Base-by-base conservation (phyloP, 352 stramenopile genomes). In the Blastocystis sp. region DNA sequence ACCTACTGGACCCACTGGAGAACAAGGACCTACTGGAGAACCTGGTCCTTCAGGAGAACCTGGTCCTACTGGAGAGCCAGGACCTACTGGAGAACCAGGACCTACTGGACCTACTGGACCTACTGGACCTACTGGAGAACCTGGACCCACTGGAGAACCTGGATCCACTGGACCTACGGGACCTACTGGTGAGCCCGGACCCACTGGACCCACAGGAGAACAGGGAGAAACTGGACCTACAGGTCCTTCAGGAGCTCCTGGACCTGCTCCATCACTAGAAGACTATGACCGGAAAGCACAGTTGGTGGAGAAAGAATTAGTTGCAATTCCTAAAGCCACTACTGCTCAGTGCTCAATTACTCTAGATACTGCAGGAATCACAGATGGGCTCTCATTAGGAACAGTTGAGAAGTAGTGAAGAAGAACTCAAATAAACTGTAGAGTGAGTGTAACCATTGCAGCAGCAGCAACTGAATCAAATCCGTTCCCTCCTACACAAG, bases 181-280 rank as follows among this genome's bases (percentile, higher is more conserved):
- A 77, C 78, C 78, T 42, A 75, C 60, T 7, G 78, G 78, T 42
- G 78, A 89, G 11, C 42, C 56, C 3, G 78, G 78, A 75, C 19
- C 40, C 2, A 60, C 53, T 37, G 78, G 78, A 54, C 51, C 57
- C 19, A 33, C 51, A n/a, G 78, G 78, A 33, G 40, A 48, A 11
- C 9, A 22, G 0, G 78, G 78, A 59, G 22, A 24, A 15, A 22
- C 40, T 13, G 78, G 78, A 57, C 68, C 60, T 27, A 48, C 57
- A n/a, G 78, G 78, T 22, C 42, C 62, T 7, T 24, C 53, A 0
- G 78, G 78, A 82, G 42, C 44, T 1, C 17, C 73, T 11, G 73
- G 66, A 40, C 42, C 66, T 15, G 66, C 22, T 4, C 66, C 73
- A 24, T 82, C 73, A 42, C 17, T 68, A 24, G 5, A 33, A 35